Evolutionary conservation across 2,329 filamentous ascomycete species (phyloP), one percentile per base, ranked within the genome.

Genomic region (Arthroderma sp.): DNA sequence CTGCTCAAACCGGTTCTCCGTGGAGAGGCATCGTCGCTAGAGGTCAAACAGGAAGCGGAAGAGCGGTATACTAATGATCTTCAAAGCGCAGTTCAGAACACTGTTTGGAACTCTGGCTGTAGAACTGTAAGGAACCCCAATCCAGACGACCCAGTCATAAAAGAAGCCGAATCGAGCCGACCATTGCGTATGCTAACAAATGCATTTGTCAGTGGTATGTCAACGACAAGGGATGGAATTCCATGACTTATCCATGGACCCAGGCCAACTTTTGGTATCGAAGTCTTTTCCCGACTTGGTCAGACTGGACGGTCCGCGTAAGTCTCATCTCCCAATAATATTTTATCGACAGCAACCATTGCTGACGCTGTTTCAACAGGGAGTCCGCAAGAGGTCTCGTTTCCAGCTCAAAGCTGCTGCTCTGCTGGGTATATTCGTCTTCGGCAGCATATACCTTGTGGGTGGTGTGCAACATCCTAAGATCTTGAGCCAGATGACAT

Each of bases 1-100:
- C 65, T 81, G 48, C 68, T 81, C 48, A 69, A 68, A 50, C 71
- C 72, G 4, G 61, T 78, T 6, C 46, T 74, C 3, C 54, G 60
- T 6, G 68, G 68, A 1, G 62, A 71, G 27, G 64, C 63, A 5
- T 52, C 48, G 1, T 59, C 60, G 1, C 60, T 67, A 6, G 71
- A 73, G 40, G 57, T 75, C 28, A 73, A 66, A 50, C 56, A 60
- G 40, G 58, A 66, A 32, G 68, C 67, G 0, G 69, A 73, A 49
- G 50, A 62, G 6, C 55, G 56, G 28, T 74, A 68, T 55, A 66
- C 66, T 1, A 51, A 53, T 4, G 65, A 70, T 47, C 60, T 75
- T 1, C 72, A 75, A 50, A 53, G 57, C 36, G 56, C 60, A 1
- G 49, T 73, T 47, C 64, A 63, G 38, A 59, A 65, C 4, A 66